Evolutionary conservation across 1,284 basidiomycete species (phyloP).

Genomic region (Tremellales sp.): DNA sequence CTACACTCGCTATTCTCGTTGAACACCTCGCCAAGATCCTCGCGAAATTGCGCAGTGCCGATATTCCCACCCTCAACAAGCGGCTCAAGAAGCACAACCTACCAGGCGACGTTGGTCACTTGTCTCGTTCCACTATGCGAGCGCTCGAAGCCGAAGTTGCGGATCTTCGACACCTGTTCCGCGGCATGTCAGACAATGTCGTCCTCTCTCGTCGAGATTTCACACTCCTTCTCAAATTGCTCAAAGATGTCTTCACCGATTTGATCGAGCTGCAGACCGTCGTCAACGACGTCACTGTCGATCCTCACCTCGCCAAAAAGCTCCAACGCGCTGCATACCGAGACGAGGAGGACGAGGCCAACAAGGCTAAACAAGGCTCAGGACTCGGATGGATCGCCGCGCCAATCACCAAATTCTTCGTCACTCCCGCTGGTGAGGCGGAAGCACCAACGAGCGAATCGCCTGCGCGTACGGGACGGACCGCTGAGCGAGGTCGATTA

Average conservation of each 20-base stretch:
- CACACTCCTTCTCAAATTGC: slow-evolving; percentile 72
- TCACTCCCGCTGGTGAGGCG: slow-evolving; percentile 29
- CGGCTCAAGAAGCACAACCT: slow-evolving; percentile 88
- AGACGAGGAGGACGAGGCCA: slow-evolving; percentile 46
- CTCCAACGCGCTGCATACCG: slow-evolving; percentile 60
- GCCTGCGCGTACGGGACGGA: background rate
- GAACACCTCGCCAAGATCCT: slow-evolving; percentile 68
- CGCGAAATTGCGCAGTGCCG: slow-evolving; percentile 69
- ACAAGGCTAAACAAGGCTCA: slow-evolving; percentile 23
- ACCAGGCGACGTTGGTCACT: slow-evolving; percentile 74
- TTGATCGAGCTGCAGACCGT: slow-evolving; percentile 74
- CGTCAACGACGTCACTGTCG: slow-evolving; percentile 85
- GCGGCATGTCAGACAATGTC: slow-evolving; percentile 56
- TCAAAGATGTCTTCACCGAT: slow-evolving; percentile 80
- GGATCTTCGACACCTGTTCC: slow-evolving; percentile 70
- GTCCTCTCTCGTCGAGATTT: slow-evolving; percentile 77
- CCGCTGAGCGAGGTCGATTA: slow-evolving; percentile 1
- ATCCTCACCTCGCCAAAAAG: slow-evolving; percentile 68
- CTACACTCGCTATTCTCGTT: slow-evolving; percentile 51
- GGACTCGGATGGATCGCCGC: slow-evolving; percentile 66
- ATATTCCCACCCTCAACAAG: slow-evolving; percentile 80
- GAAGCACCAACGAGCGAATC: slow-evolving; percentile 2
- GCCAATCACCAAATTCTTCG: slow-evolving; percentile 47
- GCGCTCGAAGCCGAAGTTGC: slow-evolving; percentile 69
- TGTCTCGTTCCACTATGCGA: slow-evolving; percentile 78